phyloP scores from a whole-genome alignment of 306 rosid genomes.

The Morella rubra region DNA sequence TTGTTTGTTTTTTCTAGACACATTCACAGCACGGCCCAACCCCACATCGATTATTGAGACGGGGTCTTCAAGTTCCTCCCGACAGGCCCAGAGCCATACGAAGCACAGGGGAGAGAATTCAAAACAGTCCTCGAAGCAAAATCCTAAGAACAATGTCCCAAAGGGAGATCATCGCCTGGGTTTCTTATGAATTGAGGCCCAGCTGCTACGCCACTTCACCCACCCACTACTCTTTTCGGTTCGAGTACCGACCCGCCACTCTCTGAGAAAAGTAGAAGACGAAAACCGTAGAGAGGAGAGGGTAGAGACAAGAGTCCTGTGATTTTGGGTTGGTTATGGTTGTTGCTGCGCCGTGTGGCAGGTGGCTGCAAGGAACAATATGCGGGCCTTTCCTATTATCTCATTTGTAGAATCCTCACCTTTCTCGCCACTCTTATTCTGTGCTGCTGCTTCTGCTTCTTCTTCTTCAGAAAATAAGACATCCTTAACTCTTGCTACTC shows the following conservation, averaged over 20 bases:
- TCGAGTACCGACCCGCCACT: too few relatives aligned
- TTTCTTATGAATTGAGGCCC: background rate
- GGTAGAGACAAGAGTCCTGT: background rate
- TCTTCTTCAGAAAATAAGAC: background rate
- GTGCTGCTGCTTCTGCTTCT: slow-evolving; percentile 8
- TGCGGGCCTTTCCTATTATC: slow-evolving; percentile 35
- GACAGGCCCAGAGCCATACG: background rate
- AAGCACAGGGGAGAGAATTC: too few relatives aligned
- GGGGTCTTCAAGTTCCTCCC: background rate
- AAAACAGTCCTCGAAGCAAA: too few relatives aligned
- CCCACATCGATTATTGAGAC: background rate
- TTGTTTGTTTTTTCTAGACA: too few relatives aligned
- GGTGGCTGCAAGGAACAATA: slow-evolving; percentile 9
- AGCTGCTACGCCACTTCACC: too few relatives aligned
- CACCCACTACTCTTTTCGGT: too few relatives aligned
- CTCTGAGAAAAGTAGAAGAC: background rate
- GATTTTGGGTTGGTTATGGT: background rate
- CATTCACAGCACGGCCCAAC: too few relatives aligned
- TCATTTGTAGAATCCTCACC: slow-evolving; percentile 21
- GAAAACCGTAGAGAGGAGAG: background rate
- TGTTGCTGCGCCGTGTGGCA: background rate
- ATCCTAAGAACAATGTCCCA: background rate
- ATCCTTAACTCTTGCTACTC: slow-evolving; percentile 12
- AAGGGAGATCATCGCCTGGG: background rate
- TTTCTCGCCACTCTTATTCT: slow-evolving; percentile 2